Evolutionary conservation across 768 basidiomycete species (phyloP), one percentile per base, ranked within the genome.

Genomic region (Lactifluus hygrophoroides): DNA sequence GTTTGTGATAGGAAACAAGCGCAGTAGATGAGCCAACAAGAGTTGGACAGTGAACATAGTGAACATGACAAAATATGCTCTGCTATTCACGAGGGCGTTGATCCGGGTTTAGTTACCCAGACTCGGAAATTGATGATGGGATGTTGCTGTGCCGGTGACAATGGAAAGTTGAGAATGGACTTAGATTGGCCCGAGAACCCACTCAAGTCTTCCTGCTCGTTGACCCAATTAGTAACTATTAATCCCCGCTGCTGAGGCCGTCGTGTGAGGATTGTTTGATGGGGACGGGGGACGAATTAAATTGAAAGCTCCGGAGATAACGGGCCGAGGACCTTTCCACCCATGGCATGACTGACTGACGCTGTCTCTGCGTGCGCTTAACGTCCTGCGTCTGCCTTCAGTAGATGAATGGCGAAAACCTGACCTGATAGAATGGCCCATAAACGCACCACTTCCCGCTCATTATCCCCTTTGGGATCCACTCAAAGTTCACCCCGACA

Each of bases 361-460:
- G n/a, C n/a, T n/a, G n/a, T n/a, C n/a, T n/a, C n/a, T 13, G 11
- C 35, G 35, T 35, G 35, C 35, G 35, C 8, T 42, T 10, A 21
- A 23, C 42, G 42, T n/a, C 42, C 42, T 11, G 19, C 21, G 21
- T 21, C 42, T 43, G 42, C 16, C 42, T 23, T 35, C 34, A 14
- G 48, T 11, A 10, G 27, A 13, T 35, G 32, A 34, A 13, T 35
- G 32, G 48, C 42, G 35, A 37, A 27, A 47, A n/a, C 25, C 44
- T 34, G 32, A n/a, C 25, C 44, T 34, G 32, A 10, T 25, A 28
- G 35, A 19, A 60, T 60, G 59, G 54, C 13, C 7, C 34, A 49
- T 30, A 56, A 56, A 37, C 59, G 34, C 40, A 37, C 54, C 21
- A 23, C 28, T 42, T 38, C 58, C 27, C 42, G 32, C 14, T 60